Evolutionary conservation across 177 flowering plant species (phyloP).

Genomic region (Vitis hybrid): DNA sequence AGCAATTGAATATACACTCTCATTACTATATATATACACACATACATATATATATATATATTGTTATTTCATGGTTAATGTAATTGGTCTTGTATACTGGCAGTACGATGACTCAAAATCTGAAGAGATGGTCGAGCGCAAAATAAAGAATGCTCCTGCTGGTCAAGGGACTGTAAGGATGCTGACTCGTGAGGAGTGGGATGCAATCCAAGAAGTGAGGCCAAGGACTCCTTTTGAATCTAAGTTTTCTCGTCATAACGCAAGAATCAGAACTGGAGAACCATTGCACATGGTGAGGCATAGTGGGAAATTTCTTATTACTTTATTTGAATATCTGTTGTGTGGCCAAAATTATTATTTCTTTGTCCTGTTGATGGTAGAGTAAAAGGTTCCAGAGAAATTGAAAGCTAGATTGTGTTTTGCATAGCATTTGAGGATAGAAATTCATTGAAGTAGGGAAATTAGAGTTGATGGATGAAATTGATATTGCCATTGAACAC

Average conservation of each 20-base stretch:
- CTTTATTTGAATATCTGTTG: background rate
- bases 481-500: too few species aligned
- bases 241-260: conserved; percentile 84
- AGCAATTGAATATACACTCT: background rate
- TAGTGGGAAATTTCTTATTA: too few species aligned
- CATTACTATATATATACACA: too few species aligned
- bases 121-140: conserved; percentile 78
- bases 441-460: too few species aligned
- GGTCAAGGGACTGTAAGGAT: conserved; percentile 86
- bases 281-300: conserved; percentile 52
- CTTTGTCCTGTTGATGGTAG: too few species aligned
- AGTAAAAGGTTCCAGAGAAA: too few species aligned
- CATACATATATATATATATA: background rate
- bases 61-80: background rate
- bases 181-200: conserved; percentile 94
- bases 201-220: conserved; percentile 61
- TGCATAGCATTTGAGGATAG: too few species aligned
- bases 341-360: background rate
- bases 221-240: conserved; percentile 98
- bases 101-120: conserved; percentile 70
- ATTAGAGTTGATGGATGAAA: too few species aligned
- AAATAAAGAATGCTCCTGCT: conserved; percentile 77
- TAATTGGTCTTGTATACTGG: conserved; percentile 6
- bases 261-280: conserved; percentile 77
- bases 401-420: too few species aligned